These are phyloP conservation scores for Vanilla planifolia DNA, from an alignment of 106 monocot species.

Conservation along the genomic window DNA sequence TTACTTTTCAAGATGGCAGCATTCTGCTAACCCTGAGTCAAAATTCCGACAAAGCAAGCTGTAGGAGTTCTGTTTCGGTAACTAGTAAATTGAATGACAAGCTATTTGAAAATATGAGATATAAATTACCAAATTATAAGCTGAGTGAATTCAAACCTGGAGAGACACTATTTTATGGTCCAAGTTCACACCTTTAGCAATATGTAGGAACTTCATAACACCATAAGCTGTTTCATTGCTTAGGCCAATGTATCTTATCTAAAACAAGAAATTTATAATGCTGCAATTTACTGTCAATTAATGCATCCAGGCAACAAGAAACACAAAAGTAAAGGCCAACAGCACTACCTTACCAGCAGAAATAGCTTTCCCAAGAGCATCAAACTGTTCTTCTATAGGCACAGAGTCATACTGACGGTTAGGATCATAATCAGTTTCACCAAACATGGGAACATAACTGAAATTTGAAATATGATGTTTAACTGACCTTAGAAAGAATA, in stretches of 20 bases:
- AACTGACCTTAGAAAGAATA: not conserved
- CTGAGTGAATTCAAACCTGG: constrained; percentile 34
- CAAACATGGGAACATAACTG: constrained; percentile 99
- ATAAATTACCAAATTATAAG: not conserved
- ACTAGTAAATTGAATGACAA: not conserved
- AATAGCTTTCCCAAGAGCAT: constrained; percentile 71
- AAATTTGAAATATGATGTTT: not conserved
- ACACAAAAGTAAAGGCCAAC: not conserved
- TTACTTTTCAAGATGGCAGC: constrained; percentile 96
- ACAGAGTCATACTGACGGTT: constrained; percentile 57
- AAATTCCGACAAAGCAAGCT: constrained; percentile 85
- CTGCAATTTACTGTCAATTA: not conserved
- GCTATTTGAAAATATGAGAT: not conserved
- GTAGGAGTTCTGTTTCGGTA: constrained; percentile 62
- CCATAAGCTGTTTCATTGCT: constrained; percentile 98
- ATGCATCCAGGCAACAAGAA: not conserved
- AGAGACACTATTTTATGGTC: constrained; percentile 51
- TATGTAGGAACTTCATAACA: constrained; percentile 86
- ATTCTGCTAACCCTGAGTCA: constrained; percentile 88
- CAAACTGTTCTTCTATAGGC: constrained; percentile 69
- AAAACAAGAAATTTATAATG: constrained; percentile 8
- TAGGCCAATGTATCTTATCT: constrained; percentile 91
- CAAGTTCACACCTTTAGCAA: constrained; percentile 29
- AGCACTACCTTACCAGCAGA: constrained; percentile 65
- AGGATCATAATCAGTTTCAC: constrained; percentile 88